Base-by-base conservation (phyloP, 2,329 filamentous ascomycete genomes). In the Triangularia verruculosa region DNA sequence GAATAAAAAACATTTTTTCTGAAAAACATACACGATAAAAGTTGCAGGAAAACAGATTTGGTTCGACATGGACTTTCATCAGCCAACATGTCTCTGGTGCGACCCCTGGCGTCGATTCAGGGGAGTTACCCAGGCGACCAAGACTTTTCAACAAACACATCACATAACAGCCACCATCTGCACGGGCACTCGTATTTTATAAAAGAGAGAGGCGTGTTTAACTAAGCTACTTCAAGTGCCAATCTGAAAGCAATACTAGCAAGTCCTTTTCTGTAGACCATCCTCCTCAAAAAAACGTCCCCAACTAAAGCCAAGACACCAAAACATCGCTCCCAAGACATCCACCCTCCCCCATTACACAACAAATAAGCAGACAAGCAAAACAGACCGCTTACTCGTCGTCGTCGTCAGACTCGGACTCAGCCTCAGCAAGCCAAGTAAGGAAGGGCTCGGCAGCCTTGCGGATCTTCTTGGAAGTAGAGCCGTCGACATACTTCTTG, bases 401-500 rank as follows among this genome's bases (percentile, higher is more conserved):
- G 22, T 89, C 88, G 7, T 80, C 81, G 9, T 82, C 83, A 65
- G 89, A 87, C 68, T 91, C 88, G 67, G 89, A 87, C 77, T 93
- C 90, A 61, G 93, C 93, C 78, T 90, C 92, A 71, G 92, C 87
- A 64, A 98, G 92, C 94, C 93, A 98, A 72, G 88, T 90, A 74
- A 97, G 84, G 86, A 99, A 99, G 68, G 91, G 89, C 82, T 96
- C 91, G 61, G 95, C 93, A 69, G 92, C 90, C 83, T 96, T 94
- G 81, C 93, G 92, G 67, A 98, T 93, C 85, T 96, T 96, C 84
- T 93, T 94, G 80, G 92, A 96, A 66, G 88, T 93, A 65, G 89
- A 76, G 66, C 96, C 79, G 76, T 98, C 94, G 71, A 96, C 91
- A 76, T 98, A 98, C 83, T 97, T 97, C 89, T 96, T 97, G 86